Conservation (phyloP, 805 yeast species). For the Priceomyces haplophilus region DNA sequence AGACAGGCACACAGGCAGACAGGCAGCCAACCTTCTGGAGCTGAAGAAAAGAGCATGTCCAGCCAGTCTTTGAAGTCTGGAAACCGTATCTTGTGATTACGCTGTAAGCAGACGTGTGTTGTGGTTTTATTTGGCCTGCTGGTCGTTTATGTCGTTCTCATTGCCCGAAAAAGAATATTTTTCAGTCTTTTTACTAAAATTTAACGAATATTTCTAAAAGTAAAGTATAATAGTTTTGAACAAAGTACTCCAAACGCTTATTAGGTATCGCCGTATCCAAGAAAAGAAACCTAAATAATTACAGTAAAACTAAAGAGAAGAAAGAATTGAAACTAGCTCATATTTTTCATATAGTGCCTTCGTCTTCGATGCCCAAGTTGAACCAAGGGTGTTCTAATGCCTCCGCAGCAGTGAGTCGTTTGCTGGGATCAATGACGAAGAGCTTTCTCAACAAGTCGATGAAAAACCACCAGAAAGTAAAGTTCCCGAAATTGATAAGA, state of each 20-base stretch:
- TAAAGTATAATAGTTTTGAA: no score
- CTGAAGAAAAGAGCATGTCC: no score
- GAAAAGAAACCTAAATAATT: constrained; percentile 1
- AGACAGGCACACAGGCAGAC: no score
- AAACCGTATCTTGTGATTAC: no score
- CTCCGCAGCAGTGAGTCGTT: constrained; percentile 38
- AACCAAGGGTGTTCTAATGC: constrained; percentile 49
- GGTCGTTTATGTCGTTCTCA: no score
- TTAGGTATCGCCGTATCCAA: not conserved
- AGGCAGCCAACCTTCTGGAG: no score
- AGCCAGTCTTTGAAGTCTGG: no score
- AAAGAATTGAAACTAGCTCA: constrained; percentile 4
- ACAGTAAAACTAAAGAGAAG: constrained; percentile 1
- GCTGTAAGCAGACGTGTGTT: no score
- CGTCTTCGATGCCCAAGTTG: constrained; percentile 45
- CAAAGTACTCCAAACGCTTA: not conserved
- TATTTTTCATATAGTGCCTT: constrained; percentile 29
- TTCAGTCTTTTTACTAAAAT: no score
- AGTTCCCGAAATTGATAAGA: constrained; percentile 54
- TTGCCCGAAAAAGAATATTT: no score
- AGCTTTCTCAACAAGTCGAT: constrained; percentile 39
- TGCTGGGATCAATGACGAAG: constrained; percentile 37
- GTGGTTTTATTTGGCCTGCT: no score
- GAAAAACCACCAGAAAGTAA: constrained; percentile 82
- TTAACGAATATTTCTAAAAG: no score